Evolutionary conservation across 352 stramenopile genomes (phyloP).

Genomic region (Globisporangium mamillatum): DNA sequence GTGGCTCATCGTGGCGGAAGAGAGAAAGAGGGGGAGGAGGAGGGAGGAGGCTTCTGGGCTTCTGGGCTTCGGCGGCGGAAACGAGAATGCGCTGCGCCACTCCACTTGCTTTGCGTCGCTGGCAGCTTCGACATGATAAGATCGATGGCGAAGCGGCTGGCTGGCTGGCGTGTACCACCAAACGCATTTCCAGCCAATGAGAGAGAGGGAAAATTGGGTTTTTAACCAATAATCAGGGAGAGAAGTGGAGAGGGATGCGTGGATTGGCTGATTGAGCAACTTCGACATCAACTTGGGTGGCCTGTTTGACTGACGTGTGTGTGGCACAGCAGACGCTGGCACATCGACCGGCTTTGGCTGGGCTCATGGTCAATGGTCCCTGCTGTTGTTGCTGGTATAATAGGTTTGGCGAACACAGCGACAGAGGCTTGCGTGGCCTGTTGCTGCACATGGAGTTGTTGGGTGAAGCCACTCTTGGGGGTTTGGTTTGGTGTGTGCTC

Average conservation of each 20-base stretch:
- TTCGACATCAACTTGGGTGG: conserved; percentile 13
- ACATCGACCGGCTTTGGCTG: not conserved
- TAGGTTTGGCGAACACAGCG: not conserved
- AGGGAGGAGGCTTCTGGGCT: conserved; percentile 1
- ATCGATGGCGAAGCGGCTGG: not conserved
- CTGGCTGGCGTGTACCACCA: conserved; percentile 1
- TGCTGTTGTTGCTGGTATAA: not conserved
- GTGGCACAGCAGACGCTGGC: not conserved
- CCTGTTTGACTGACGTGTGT: not conserved
- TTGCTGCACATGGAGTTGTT: not conserved
- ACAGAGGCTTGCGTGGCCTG: not conserved
- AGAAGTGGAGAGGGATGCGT: not conserved
- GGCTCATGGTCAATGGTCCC: too few species aligned
- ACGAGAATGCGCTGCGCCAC: conserved; percentile 11
- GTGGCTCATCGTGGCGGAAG: conserved; percentile 54
- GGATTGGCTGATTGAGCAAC: conserved; percentile 4
- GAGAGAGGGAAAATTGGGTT: not conserved
- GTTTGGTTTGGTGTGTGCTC: not conserved
- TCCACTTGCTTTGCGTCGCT: not conserved
- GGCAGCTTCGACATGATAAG: conserved; percentile 14
- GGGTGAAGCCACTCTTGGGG: not conserved
- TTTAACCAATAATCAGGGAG: conserved; percentile 4
- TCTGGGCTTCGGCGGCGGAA: conserved; percentile 10
- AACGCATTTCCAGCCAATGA: not conserved
- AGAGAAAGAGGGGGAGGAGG: not conserved